A percentile compares a stretch with the other conserved stretches of the same genome.
Evolutionary conservation across 371 early-diverging fungal species (phyloP).

Genomic region (Quaeritorhiza haematococci): DNA sequence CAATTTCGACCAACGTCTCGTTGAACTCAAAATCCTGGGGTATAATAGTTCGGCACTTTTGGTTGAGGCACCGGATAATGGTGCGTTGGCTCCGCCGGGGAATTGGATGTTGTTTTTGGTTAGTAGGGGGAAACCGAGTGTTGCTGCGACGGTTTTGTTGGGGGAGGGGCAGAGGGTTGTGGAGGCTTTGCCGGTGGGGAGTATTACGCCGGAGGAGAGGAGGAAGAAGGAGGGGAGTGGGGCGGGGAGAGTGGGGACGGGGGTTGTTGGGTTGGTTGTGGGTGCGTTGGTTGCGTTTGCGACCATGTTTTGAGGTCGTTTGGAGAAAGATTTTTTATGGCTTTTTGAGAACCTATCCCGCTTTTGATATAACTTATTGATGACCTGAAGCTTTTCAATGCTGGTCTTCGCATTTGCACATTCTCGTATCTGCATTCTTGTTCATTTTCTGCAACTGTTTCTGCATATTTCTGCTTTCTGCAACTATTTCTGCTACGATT

Average conservation of each 20-base stretch:
- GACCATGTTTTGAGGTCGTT: background rate
- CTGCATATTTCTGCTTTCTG: no score
- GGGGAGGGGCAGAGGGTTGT: slow-evolving; percentile 5
- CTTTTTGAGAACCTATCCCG: no score
- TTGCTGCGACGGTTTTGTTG: slow-evolving; percentile 12
- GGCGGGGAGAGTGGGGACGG: background rate
- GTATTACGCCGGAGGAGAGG: no score
- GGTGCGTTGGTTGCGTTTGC: background rate
- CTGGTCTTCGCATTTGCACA: no score
- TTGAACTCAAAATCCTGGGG: slow-evolving; percentile 26
- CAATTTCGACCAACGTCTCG: slow-evolving; percentile 38
- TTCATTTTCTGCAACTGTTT: no score
- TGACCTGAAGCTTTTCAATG: no score
- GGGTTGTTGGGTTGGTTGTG: background rate
- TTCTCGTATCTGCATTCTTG: no score
- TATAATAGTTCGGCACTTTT: background rate
- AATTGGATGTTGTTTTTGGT: slow-evolving; percentile 37
- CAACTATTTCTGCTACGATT: no score
- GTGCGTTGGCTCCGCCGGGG: slow-evolving; percentile 34
- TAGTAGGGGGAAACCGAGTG: slow-evolving; percentile 20
- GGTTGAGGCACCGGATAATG: slow-evolving; percentile 20
- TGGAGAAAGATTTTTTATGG: no score
- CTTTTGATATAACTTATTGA: no score
- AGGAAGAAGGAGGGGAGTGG: slow-evolving; percentile 4
- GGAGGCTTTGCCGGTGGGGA: background rate